These are phyloP conservation scores for Fusarium mangiferae DNA, from an alignment of 2,329 filamentous ascomycete genomes.

Conservation along the genomic window DNA sequence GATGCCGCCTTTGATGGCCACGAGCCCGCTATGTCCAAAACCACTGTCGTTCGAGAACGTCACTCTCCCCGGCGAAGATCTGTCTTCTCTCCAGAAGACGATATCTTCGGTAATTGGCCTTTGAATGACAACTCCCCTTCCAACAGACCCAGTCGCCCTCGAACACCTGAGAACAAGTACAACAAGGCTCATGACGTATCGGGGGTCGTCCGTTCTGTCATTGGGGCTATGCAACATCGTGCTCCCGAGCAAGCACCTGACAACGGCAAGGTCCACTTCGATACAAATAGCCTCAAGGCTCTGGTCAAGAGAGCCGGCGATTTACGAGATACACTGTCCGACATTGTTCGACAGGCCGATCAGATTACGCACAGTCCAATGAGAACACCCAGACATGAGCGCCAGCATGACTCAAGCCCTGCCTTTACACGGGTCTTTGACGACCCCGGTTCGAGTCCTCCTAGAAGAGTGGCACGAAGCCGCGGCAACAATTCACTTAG, in stretches of 20 bases:
- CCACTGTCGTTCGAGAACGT: constrained; percentile 65
- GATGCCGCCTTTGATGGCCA: constrained; percentile 56
- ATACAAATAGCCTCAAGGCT: constrained; percentile 74
- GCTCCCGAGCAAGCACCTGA: constrained; percentile 51
- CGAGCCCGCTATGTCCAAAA: constrained; percentile 59
- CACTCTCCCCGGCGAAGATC: constrained; percentile 65
- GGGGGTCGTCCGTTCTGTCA: constrained; percentile 68
- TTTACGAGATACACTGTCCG: constrained; percentile 68
- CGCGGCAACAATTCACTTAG: constrained; percentile 65
- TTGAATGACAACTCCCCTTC: constrained; percentile 49
- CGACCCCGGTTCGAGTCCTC: constrained; percentile 67
- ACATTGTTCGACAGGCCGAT: constrained; percentile 68
- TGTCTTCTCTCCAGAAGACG: constrained; percentile 73
- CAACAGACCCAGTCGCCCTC: constrained; percentile 55
- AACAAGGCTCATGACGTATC: constrained; percentile 52
- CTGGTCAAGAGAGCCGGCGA: constrained; percentile 71
- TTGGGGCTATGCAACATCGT: constrained; percentile 71
- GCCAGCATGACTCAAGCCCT: constrained; percentile 67
- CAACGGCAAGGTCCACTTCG: constrained; percentile 68
- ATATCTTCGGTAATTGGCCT: constrained; percentile 69
- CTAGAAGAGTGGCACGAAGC: constrained; percentile 61
- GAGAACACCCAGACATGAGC: constrained; percentile 58
- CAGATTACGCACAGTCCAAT: constrained; percentile 66
- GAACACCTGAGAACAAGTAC: constrained; percentile 52
- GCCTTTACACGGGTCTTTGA: constrained; percentile 75